Conservation (phyloP, 1,284 basidiomycete species). For the Ceratobasidium papillatum region DNA sequence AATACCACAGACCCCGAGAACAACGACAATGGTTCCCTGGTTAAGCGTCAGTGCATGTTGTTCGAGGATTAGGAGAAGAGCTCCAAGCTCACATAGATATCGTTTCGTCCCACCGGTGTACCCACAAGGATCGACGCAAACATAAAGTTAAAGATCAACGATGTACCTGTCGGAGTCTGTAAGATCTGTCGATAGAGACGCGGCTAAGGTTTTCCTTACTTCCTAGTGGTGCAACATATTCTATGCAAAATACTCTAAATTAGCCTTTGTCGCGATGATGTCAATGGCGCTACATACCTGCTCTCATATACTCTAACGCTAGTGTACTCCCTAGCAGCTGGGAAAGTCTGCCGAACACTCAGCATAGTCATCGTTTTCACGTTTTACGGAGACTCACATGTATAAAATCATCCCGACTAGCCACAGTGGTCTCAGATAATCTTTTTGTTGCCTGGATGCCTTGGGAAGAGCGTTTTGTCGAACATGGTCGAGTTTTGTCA, state of each 20-base stretch:
- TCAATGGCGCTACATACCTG: constrained; percentile 58
- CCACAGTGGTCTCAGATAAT: constrained; percentile 83
- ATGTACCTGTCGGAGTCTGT: constrained; percentile 61
- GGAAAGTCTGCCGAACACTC: constrained; percentile 64
- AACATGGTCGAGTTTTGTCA: constrained; percentile 86
- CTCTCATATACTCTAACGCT: constrained; percentile 86
- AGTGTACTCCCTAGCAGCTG: constrained; percentile 87
- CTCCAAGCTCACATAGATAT: constrained; percentile 70
- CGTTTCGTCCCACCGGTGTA: constrained; percentile 79
- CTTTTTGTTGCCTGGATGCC: constrained; percentile 64
- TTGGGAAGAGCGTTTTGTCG: constrained; percentile 69
- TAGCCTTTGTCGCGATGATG: not conserved
- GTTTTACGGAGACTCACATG: constrained; percentile 60
- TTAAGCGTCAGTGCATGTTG: not conserved
- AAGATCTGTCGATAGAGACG: constrained; percentile 43
- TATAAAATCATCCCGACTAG: constrained; percentile 83
- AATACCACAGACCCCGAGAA: constrained; percentile 82
- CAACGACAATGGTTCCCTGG: constrained; percentile 81
- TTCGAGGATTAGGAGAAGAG: not conserved
- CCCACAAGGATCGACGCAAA: constrained; percentile 76
- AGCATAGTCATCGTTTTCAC: constrained; percentile 38
- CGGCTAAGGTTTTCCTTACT: constrained; percentile 38
- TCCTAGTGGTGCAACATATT: constrained; percentile 86
- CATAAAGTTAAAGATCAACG: constrained; percentile 87
- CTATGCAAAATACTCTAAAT: constrained; percentile 52